Evolutionary conservation across 352 stramenopile genomes (phyloP), one percentile per base, ranked within the genome.

Genomic region (Poterioochromonas sp.): DNA sequence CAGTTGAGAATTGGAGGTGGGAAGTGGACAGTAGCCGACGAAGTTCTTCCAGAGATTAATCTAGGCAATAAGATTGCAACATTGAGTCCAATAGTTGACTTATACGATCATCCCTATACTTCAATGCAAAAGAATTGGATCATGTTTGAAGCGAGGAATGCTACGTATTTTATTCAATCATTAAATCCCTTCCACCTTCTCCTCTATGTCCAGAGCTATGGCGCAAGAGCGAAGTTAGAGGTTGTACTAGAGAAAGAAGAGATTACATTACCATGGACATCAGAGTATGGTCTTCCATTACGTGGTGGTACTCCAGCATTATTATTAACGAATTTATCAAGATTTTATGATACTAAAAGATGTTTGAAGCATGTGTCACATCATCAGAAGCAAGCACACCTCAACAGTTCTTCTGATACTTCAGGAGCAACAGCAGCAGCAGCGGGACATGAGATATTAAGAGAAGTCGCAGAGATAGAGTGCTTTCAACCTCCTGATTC

Each of bases 91-190:
- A n/a, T n/a, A n/a, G 47, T 58, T 15, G 12, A 12, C 58, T 35
- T 37, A 68, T 15, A 35, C 29, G 12, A 39, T 18, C 58, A 68
- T 68, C 12, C 58, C 12, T 12, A 29, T 35, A 18, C 26, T 26
- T 39, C 29, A 18, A 29, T 26, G 12, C 62, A 71, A 43, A 71
- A 71, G 62, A 71, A 71, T 71, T 71, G 62, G 62, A 71, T 44
- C 12, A 11, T 29, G 5, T 71, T 71, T 47, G 18, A 71, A 71
- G 8, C 8, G 2, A 12, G 41, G 8, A 29, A 29, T 12, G 32
- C 2, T 8, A 5, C 12, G 15, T 71, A 47, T 29, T 71, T 41
- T 5, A 71, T 71, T 29, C n/a, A 8, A 12, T 44, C 62, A 8
- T n/a, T 71, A 26, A 71, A 71, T 43, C 62, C 62, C 32, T 71